Percentiles rank a stretch among this genome's conserved stretches.
phyloP scores from a whole-genome alignment of 192 early-diverging fungal genomes.

The Fimicolochytrium jonesii region DNA sequence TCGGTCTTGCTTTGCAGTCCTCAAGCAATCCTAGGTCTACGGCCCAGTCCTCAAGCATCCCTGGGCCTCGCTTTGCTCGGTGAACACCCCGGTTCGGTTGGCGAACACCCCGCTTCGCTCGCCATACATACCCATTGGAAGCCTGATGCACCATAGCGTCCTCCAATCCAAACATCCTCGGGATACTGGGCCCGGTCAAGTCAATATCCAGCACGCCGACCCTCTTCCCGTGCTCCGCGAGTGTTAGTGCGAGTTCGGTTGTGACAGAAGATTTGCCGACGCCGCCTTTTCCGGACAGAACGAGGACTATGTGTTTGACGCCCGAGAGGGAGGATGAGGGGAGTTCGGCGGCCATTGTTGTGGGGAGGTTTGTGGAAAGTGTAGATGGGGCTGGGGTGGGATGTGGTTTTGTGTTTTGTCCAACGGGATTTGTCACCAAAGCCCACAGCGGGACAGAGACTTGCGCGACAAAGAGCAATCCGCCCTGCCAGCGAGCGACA shows the following conservation, averaged over 20 bases:
- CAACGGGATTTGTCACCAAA: too few relatives aligned
- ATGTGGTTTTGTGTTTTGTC: too few relatives aligned
- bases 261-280: slow-evolving; percentile 96
- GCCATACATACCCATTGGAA: slow-evolving; percentile 63
- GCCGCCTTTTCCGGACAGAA: slow-evolving; percentile 97
- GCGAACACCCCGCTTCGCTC: neutral
- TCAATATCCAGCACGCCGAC: slow-evolving; percentile 93
- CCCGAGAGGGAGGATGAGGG: slow-evolving; percentile 1
- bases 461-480: too few relatives aligned
- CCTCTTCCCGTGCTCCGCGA: slow-evolving; percentile 43
- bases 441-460: too few relatives aligned
- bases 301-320: slow-evolving; percentile 82
- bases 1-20: too few relatives aligned
- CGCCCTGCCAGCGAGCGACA: too few relatives aligned
- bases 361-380: too few relatives aligned
- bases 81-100: neutral
- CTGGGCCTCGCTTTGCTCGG: too few relatives aligned
- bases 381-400: too few relatives aligned
- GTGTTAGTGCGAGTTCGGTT: slow-evolving; percentile 81
- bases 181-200: slow-evolving; percentile 93
- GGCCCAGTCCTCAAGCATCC: too few relatives aligned
- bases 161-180: slow-evolving; percentile 84
- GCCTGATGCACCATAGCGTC: slow-evolving; percentile 79
- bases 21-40: too few relatives aligned
- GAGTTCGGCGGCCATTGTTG: too few relatives aligned